These are phyloP conservation scores for Nicotiana obtusifolia DNA, from an alignment of 257 asterid species.

Conservation along the genomic window DNA sequence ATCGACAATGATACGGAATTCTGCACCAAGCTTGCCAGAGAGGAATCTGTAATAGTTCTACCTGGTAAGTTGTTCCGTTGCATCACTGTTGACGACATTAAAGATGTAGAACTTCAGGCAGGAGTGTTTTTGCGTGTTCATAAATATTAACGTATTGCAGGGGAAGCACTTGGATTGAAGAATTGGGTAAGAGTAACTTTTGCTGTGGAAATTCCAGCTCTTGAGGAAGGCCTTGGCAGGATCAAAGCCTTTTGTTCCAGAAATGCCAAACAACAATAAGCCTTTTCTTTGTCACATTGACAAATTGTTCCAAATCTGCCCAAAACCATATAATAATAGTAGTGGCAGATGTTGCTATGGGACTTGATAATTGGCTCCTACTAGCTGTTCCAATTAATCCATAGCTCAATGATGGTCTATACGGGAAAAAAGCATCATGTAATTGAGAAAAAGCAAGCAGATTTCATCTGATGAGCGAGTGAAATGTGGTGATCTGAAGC, in stretches of 20 bases:
- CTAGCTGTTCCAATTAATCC: not conserved
- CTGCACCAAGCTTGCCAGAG: conserved; percentile 51
- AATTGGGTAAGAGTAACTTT: conserved; percentile 58
- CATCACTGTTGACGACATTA: not conserved
- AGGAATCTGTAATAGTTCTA: conserved; percentile 52
- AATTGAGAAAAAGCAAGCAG: not conserved
- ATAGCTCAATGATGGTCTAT: not conserved
- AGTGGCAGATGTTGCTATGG: not conserved
- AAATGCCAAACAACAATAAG: conserved; percentile 31
- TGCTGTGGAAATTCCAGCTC: conserved; percentile 43
- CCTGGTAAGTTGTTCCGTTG: conserved; percentile 41
- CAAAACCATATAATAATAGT: not conserved
- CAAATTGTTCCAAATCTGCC: not conserved
- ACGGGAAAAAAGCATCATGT: not conserved
- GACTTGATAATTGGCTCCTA: not conserved
- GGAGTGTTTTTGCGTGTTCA: not conserved
- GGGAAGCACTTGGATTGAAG: conserved; percentile 50
- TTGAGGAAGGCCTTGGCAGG: conserved; percentile 54
- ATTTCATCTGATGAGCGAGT: not conserved
- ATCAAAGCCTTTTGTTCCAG: conserved; percentile 53
- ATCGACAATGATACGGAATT: conserved; percentile 53
- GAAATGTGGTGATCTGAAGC: not conserved
- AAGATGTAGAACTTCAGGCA: not conserved
- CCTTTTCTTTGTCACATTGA: not conserved
- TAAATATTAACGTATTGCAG: conserved; percentile 23